Base-by-base conservation (phyloP, 768 basidiomycete genomes). In the Hericium alpestre region DNA sequence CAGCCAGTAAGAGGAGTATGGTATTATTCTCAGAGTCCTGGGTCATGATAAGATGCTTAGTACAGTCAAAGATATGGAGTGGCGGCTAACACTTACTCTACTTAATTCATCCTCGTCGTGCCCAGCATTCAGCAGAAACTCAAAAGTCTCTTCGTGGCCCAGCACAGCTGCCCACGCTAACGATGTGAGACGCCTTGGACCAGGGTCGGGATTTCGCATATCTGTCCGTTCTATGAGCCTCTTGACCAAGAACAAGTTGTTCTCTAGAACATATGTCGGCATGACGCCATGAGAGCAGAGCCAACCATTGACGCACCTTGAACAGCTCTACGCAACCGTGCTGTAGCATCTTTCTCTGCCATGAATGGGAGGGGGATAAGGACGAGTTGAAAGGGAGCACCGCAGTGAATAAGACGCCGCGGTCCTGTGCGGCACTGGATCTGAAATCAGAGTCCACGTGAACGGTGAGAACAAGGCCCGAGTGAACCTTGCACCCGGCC, bases 31-130 rank as follows among this genome's bases (percentile, higher is more conserved):
- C 93, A 6, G 81, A 81, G 68, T 97, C 94, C 94, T 96, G 64
- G 23, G 5, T 38, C 41, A 55, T 46, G 40, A 3, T 16, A 55
- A 37, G 11, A 18, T 12, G 37, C 23, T 40, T 47, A 51, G 55
- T 50, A 58, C 32, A 39, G 23, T 11, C 13, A 58, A 18, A n/a
- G 9, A 25, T n/a, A 51, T 16, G 23, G 18, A 38, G 13, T 16
- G 27, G 3, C 39, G 4, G 37, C 25, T n/a, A 49, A 52, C 48
- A 75, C 85, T 64, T 66, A 93, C 94, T 78, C 82, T 83, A 72
- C 87, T 93, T 59, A 93, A 74, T 70, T 97, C 94, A 56, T 89
- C 85, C 66, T 97, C 93, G 68, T 97, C 94, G 68, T 96, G 94
- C 37, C 92, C 92, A 20, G 79, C 82, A 60, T 76, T 80, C 54